Evolutionary conservation across 441 rosid species (phyloP).

Genomic region (Eutrema salsugineum): DNA sequence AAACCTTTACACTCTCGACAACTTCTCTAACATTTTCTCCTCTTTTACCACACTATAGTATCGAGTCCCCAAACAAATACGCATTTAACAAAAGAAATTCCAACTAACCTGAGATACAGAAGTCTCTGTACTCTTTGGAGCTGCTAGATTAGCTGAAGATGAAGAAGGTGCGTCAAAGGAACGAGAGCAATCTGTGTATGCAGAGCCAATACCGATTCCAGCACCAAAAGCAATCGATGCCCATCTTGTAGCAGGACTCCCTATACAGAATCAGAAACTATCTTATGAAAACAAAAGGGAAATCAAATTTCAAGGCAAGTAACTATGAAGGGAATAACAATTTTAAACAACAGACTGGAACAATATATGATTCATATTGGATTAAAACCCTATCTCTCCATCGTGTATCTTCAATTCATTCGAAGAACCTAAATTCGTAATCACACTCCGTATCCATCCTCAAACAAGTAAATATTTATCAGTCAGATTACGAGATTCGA

Average conservation of each 20-base stretch:
- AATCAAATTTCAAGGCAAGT: not conserved
- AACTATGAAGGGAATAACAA: not conserved
- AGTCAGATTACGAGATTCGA: not conserved
- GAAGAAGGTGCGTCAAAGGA: conserved; percentile 36
- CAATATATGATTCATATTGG: not conserved
- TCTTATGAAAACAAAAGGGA: not conserved
- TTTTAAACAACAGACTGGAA: not conserved
- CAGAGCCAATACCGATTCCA: conserved; percentile 88
- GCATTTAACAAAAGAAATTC: not conserved
- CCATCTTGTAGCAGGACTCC: conserved; percentile 85
- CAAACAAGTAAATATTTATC: not conserved
- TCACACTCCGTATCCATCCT: not conserved
- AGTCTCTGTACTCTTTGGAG: conserved; percentile 35
- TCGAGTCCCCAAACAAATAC: not conserved
- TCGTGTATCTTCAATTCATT: not conserved
- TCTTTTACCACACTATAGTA: not conserved
- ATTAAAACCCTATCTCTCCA: not conserved
- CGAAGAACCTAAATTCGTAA: not conserved
- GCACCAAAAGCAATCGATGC: conserved; percentile 92
- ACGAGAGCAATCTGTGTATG: conserved; percentile 74
- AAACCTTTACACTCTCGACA: not conserved
- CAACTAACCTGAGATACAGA: conserved; percentile 26
- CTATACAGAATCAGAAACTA: conserved; percentile 23
- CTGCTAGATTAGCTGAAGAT: conserved; percentile 22
- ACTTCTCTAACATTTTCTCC: not conserved